phyloP scores from a whole-genome alignment of 495 filamentous ascomycete genomes.

The Penicillium bovifimosum region DNA sequence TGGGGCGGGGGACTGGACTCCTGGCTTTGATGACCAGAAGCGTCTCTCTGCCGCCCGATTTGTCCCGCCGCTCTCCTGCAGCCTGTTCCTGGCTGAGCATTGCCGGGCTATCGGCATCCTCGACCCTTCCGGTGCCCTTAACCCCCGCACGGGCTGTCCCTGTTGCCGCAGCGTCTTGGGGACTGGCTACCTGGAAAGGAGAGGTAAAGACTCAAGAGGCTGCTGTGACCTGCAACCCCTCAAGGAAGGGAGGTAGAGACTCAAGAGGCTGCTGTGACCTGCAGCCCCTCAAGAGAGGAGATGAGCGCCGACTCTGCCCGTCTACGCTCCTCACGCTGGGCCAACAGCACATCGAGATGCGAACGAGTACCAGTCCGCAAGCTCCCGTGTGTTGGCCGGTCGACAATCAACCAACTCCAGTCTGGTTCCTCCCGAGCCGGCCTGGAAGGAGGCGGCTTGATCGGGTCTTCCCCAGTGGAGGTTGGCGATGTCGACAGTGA shows the following conservation, averaged over 20 bases:
- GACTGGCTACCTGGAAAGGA: neutral
- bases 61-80: neutral
- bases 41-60: neutral
- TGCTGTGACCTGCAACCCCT: too few relatives aligned
- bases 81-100: neutral
- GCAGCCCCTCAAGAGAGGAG: neutral
- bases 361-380: neutral
- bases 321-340: neutral
- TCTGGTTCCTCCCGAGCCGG: neutral
- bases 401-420: neutral
- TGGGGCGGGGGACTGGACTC: neutral
- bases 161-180: neutral
- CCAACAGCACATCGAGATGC: neutral
- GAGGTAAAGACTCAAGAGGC: too few relatives aligned
- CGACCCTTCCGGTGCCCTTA: neutral
- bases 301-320: neutral
- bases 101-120: neutral
- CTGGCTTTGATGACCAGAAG: neutral
- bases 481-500: neutral
- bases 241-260: neutral
- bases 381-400: neutral
- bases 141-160: slow-evolving; percentile 2
- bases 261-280: neutral
- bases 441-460: neutral
- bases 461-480: neutral